These are phyloP conservation scores for Gossypium mustelinum DNA, from an alignment of 345 rosid species.

Conservation along the genomic window DNA sequence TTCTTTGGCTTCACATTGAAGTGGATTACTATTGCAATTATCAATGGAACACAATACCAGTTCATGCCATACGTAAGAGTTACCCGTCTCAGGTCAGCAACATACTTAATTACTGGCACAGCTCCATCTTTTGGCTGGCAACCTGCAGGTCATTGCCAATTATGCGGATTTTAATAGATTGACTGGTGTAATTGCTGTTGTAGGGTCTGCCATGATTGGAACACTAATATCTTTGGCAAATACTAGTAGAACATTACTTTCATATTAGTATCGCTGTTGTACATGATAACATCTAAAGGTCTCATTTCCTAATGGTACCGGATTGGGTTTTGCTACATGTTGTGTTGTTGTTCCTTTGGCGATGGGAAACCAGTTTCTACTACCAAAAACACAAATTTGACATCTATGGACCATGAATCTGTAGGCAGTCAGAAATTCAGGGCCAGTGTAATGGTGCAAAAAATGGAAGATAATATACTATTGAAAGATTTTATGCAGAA, in stretches of 20 bases:
- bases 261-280: background rate
- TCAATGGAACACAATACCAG: background rate
- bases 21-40: background rate
- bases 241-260: background rate
- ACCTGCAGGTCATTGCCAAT: too few relatives aligned
- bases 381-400: constrained; percentile 1
- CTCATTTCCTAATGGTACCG: background rate
- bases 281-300: background rate
- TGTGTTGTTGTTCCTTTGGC: background rate
- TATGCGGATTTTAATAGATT: too few relatives aligned
- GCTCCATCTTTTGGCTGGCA: background rate
- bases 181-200: background rate
- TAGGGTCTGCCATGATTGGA: constrained; percentile 4
- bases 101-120: background rate
- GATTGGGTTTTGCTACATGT: background rate
- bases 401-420: background rate
- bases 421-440: constrained; percentile 3
- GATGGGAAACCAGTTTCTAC: constrained; percentile 1
- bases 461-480: background rate
- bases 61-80: constrained; percentile 13
- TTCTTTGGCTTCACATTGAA: background rate
- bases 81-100: background rate
- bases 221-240: background rate
- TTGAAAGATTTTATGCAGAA: constrained; percentile 26
- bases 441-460: constrained; percentile 6